Evolutionary conservation across 768 basidiomycete genomes (phyloP).

Genomic region (Amanita inopinata): DNA sequence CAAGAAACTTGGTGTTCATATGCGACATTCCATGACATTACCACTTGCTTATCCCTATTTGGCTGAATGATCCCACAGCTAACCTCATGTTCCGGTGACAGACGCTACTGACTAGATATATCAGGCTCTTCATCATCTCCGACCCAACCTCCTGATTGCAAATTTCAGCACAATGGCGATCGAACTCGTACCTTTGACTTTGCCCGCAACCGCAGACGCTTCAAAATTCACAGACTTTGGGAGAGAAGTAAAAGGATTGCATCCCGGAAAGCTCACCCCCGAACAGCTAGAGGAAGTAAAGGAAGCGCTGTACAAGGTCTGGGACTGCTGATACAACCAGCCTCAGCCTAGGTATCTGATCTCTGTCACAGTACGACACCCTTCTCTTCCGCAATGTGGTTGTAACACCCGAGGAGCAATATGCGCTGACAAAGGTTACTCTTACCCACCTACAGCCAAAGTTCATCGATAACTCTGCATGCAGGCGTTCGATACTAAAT

Average conservation of each 20-base stretch:
- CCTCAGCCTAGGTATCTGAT: no score
- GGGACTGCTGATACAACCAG: slow-evolving; percentile 13
- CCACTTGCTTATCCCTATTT: no score
- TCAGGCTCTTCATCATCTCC: no score
- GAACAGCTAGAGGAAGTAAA: slow-evolving; percentile 59
- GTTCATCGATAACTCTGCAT: slow-evolving; percentile 1
- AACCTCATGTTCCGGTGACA: background rate
- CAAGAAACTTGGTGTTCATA: no score
- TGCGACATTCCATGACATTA: no score
- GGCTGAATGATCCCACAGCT: no score
- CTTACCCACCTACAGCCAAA: background rate
- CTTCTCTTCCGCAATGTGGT: slow-evolving; percentile 66
- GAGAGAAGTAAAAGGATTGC: slow-evolving; percentile 61
- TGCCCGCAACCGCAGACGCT: slow-evolving; percentile 65
- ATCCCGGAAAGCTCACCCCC: slow-evolving; percentile 52
- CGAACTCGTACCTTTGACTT: slow-evolving; percentile 52
- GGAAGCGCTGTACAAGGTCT: slow-evolving; percentile 69
- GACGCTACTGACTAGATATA: no score
- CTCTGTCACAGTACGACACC: slow-evolving; percentile 43
- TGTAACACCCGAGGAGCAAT: slow-evolving; percentile 76
- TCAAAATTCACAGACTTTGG: slow-evolving; percentile 66
- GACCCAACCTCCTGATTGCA: background rate
- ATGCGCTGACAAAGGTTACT: slow-evolving; percentile 68
- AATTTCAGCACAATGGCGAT: slow-evolving; percentile 46
- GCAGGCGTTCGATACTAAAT: slow-evolving; percentile 65